Base-by-base conservation (phyloP, 1,284 basidiomycete species). In the Termitomyces sp. region DNA sequence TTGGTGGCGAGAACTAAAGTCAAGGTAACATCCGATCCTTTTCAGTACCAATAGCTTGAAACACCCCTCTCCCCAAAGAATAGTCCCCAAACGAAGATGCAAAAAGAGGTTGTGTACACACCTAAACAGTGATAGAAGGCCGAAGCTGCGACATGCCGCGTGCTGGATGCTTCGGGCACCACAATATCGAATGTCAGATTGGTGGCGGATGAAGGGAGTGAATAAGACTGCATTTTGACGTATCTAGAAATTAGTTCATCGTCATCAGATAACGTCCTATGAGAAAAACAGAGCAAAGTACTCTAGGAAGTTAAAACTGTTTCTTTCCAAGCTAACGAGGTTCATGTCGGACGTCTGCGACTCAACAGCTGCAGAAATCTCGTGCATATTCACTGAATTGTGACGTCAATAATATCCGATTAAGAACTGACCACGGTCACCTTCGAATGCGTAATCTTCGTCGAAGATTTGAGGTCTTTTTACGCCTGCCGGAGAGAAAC, bases 71-170 rank as follows among this genome's bases (percentile, higher is more conserved):
- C 33, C 33, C 33, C 33, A 46, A 36, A 55, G 56, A 17, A 50
- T 24, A 48, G 41, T 19, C 39, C 44, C 55, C 15, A 9, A 31
- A 45, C 81, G 49, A 36, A 26, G 5, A 38, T n/a, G 10, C 3
- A 38, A 38, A 7, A 28, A 13, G 12, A 39, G 15, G 12, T 19
- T 30, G 12, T 38, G n/a, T 33, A 50, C 49, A 21, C 56, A 89
- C 88, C 87, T 49, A 91, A 75, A 66, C 87, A 90, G 60, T 92
- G 88, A 69, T 92, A 89, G 65, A 92, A 84, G 4, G 82, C 89
- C 30, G 86, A 81, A 15, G 88, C 81, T 5, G 88, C 89, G 33
- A 92, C 86, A 63, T 85, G 87, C 15, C 80, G 74, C 2, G 85
- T 88, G 61, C 85, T 88, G 1, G 84, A 81, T 44, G 70, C 65